Evolutionary conservation across 805 yeast genomes (phyloP), one percentile per base, ranked within the genome.

Genomic region (Pichia sporocuriosa): DNA sequence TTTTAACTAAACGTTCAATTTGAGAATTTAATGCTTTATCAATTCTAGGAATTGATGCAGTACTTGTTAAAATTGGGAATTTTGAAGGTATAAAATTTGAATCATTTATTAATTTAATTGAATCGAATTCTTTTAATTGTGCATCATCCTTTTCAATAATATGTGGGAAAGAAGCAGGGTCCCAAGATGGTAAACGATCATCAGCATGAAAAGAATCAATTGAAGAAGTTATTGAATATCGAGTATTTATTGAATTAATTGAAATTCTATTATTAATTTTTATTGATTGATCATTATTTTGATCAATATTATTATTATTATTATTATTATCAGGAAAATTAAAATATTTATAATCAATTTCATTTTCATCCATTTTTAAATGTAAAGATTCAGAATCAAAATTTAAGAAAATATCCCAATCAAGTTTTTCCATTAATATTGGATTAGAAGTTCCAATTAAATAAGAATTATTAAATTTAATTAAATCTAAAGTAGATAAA

Each of bases 401-500:
- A 55, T 82, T 80, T 43, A 77, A 73, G 45, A 75, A 68, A 25
- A 77, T 56, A 56, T 82, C 84, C 82, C 84, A 81, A 19, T 44
- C 45, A 6, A 56, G 66, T 43, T 71, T 71, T 25, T 72, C 68
- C 51, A 76, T 77, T 54, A 82, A 74, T 31, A 79, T 71, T 13
- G 81, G 73, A 54, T 82, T 82, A 31, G 81, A 75, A 3, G 87
- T 80, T 4, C 90, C 90, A 2, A 83, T 71, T 36, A 82, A 61
- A 50, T 65, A 75, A 23, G 62, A 62, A 24, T 51, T 63, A 46
- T 63, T 68, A 39, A 54, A 61, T 45, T 66, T 66, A 38, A 78
- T 56, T 2, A 70, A 48, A 44, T 75, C 79, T 33, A 79, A 61
- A 45, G 77, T 71, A 3, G 81, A 74, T 2, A 80, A 72, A 48